Conservation (phyloP, 2,329 filamentous ascomycete species). For the Pezicula carpinea region DNA sequence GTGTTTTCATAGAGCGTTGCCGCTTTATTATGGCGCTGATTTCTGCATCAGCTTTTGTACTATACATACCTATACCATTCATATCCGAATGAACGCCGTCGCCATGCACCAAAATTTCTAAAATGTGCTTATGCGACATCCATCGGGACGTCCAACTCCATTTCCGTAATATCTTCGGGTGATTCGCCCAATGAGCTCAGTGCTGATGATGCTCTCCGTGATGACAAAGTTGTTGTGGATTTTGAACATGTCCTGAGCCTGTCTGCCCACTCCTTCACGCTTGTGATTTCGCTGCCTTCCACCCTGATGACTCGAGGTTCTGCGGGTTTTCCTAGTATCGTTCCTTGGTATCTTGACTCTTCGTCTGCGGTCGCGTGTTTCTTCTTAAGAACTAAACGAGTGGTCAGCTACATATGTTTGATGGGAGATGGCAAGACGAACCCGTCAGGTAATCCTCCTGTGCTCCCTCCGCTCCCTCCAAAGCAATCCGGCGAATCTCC, state of each 20-base stretch:
- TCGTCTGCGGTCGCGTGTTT: conserved; percentile 88
- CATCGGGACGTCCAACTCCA: conserved; percentile 19
- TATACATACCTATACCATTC: conserved; percentile 9
- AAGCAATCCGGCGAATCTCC: conserved; percentile 78
- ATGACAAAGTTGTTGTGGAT: conserved; percentile 12
- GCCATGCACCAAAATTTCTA: conserved; percentile 20
- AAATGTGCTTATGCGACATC: conserved; percentile 5
- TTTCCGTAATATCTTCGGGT: conserved; percentile 22
- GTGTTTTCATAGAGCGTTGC: neutral
- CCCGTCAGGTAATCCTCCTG: conserved; percentile 67
- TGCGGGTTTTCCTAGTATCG: conserved; percentile 68
- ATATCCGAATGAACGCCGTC: conserved; percentile 21
- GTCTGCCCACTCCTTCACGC: conserved; percentile 61
- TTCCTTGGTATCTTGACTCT: conserved; percentile 80
- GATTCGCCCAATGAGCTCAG: conserved; percentile 27
- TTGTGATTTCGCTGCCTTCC: conserved; percentile 69
- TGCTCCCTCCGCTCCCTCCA: conserved; percentile 59
- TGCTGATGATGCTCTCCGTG: conserved; percentile 25
- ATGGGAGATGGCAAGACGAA: conserved; percentile 26
- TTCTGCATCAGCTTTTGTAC: conserved; percentile 6
- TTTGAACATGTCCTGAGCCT: conserved; percentile 27
- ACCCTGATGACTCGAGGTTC: conserved; percentile 71
- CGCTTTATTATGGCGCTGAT: conserved; percentile 4
- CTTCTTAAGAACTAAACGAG: conserved; percentile 68
- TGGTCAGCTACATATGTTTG: conserved; percentile 13